Evolutionary conservation across 177 flowering plant species (phyloP).

Genomic region (Telopea speciosissima): DNA sequence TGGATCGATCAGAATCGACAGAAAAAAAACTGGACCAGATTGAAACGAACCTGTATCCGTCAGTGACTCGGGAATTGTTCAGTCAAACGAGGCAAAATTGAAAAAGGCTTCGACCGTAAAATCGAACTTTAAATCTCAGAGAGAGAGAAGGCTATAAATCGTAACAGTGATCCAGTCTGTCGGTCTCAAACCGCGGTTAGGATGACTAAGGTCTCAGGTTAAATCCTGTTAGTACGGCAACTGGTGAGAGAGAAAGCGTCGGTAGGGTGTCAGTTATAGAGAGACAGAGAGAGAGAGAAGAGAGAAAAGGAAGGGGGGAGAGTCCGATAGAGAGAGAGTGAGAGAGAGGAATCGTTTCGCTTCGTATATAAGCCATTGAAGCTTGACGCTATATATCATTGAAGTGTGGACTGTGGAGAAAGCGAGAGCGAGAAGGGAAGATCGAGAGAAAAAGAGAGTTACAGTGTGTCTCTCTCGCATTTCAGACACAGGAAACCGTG

Average conservation of each 20-base stretch:
- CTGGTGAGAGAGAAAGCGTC: slow-evolving; percentile 21
- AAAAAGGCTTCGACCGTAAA: too few relatives aligned
- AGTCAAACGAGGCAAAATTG: too few relatives aligned
- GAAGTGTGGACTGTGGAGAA: neutral
- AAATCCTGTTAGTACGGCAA: slow-evolving; percentile 7
- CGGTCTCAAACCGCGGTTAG: slow-evolving; percentile 19
- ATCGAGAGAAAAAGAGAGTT: slow-evolving; percentile 13
- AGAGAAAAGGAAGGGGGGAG: neutral
- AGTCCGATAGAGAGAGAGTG: slow-evolving; percentile 14
- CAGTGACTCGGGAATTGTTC: too few relatives aligned
- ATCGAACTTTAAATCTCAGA: too few relatives aligned
- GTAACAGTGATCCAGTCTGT: slow-evolving; percentile 3
- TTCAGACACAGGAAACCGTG: slow-evolving; percentile 24
- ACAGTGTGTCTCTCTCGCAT: neutral
- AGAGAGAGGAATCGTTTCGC: slow-evolving; percentile 39
- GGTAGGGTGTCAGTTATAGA: neutral
- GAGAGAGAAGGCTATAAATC: too few relatives aligned
- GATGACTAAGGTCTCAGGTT: slow-evolving; percentile 5
- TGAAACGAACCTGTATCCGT: too few relatives aligned
- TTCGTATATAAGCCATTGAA: slow-evolving; percentile 39
- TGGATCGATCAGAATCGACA: too few relatives aligned
- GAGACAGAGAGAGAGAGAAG: neutral
- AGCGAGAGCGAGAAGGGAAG: neutral
- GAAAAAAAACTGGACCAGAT: too few relatives aligned
- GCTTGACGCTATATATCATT: slow-evolving; percentile 9